Base-by-base conservation (phyloP, 108 stramenopile species). In the Aurantiochytrium sp. region DNA sequence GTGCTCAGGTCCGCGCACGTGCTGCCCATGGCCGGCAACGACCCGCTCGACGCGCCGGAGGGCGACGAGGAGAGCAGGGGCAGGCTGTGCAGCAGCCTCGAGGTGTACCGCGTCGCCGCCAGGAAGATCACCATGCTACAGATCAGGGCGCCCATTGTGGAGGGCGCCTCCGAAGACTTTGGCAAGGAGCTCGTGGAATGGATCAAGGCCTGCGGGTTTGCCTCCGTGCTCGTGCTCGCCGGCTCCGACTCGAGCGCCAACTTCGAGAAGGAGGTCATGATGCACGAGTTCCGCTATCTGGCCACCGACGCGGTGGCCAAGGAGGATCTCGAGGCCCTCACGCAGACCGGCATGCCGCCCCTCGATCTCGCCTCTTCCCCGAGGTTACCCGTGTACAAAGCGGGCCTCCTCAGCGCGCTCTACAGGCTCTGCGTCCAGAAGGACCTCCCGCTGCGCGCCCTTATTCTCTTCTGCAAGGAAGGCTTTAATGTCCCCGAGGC, bases 381-480 rank as follows among this genome's bases (percentile, higher is more conserved):
- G 12, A 65, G 59, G 34, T 34, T 65, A 34, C 73, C 73, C 73
- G 73, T 81, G 36, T 81, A 17, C 2, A 81, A 81, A 48, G 73
- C 73, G n/a, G 73, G 73, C 17, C 73, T 81, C 30, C 30, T 81
- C 6, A 48, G 27, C 24, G 27, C 73, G 19, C 2, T 81, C 19
- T 81, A 30, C 30, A 24, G 24, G 15, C 21, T 27, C 27, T 81
- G 73, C 3, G 21, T 30, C 6, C 10, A 37, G n/a, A 6, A 41
- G 27, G 39, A 81, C 6, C 6, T 81, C 12, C 4, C 73, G 6
- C 12, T 81, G 42, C 21, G 39, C n/a, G 73, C 24, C 1, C n/a
- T 81, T 41, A 41, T 81, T 24, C 39, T 81, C 42, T 81, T 81
- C 32, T 81, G 73, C 73, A 81, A 81, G 30, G 73, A 81, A 81